Conservation (phyloP, 352 stramenopile genomes). For the Nothophytophthora sp. region DNA sequence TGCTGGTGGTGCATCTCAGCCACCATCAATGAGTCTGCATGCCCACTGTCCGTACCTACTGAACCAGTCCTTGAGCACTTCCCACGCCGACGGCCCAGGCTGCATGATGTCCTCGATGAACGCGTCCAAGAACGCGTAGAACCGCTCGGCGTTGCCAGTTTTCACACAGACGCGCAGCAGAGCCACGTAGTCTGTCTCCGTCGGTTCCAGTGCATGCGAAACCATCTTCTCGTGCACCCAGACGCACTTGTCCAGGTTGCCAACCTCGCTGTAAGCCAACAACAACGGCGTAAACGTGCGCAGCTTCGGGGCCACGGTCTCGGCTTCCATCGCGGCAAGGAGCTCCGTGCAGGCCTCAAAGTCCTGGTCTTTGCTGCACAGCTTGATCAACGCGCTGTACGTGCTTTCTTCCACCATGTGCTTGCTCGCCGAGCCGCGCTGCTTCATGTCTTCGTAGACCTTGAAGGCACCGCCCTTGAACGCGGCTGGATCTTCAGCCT, state of each 20-base stretch:
- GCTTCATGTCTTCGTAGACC: constrained; percentile 75
- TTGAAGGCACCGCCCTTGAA: constrained; percentile 46
- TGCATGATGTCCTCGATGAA: constrained; percentile 67
- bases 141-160: constrained; percentile 34
- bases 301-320: constrained; percentile 58
- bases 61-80: constrained; percentile 76
- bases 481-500: constrained; percentile 31
- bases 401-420: constrained; percentile 55
- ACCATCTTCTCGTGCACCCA: constrained; percentile 54
- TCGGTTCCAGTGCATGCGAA: constrained; percentile 48
- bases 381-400: constrained; percentile 77
- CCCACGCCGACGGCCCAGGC: constrained; percentile 48
- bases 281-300: constrained; percentile 76
- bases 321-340: constrained; percentile 49
- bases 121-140: constrained; percentile 56
- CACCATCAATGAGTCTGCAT: no score
- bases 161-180: constrained; percentile 55
- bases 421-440: constrained; percentile 18
- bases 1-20: no score
- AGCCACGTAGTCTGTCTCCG: constrained; percentile 64
- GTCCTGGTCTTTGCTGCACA: constrained; percentile 63
- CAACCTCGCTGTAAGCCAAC: constrained; percentile 48
- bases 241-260: constrained; percentile 60
- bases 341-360: constrained; percentile 55
- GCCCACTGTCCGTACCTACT: constrained; percentile 34